These are phyloP conservation scores for Aspergillus calidoustus DNA, from an alignment of 2,329 filamentous ascomycete genomes.

Conservation along the genomic window DNA sequence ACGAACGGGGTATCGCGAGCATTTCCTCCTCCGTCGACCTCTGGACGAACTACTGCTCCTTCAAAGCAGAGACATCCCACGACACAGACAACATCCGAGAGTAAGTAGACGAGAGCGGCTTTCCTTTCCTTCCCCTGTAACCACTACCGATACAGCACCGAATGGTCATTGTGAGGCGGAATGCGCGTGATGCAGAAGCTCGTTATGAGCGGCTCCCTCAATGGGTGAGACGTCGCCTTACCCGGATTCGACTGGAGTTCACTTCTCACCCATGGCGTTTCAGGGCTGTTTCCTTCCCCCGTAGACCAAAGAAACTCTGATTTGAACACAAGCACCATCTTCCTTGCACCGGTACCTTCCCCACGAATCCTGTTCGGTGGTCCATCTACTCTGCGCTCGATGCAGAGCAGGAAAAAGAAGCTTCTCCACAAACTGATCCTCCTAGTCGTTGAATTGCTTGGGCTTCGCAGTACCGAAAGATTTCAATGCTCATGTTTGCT, in stretches of 20 bases:
- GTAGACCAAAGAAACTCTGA: conserved; percentile 32
- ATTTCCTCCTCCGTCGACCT: conserved; percentile 93
- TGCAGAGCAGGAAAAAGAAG: conserved; percentile 32
- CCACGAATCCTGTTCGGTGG: conserved; percentile 38
- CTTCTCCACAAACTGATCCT: conserved; percentile 35
- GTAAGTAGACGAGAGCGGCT: conserved; percentile 80
- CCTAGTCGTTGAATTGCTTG: conserved; percentile 46
- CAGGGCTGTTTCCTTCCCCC: conserved; percentile 54
- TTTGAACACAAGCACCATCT: conserved; percentile 32
- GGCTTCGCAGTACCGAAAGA: conserved; percentile 41
- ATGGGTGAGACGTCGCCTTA: conserved; percentile 72
- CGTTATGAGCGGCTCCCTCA: conserved; percentile 48
- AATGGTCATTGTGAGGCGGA: conserved; percentile 39
- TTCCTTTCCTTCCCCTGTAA: conserved; percentile 62
- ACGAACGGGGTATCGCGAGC: conserved; percentile 91
- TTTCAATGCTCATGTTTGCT: conserved; percentile 48
- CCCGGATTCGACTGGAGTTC: conserved; percentile 48
- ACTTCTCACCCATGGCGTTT: conserved; percentile 57
- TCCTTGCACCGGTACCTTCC: conserved; percentile 34
- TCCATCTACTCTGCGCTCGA: conserved; percentile 39
- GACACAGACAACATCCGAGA: conserved; percentile 95
- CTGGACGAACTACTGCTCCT: conserved; percentile 96
- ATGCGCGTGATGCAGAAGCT: conserved; percentile 38
- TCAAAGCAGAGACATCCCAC: conserved; percentile 97
- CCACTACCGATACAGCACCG: conserved; percentile 47